Conservation (phyloP, 768 basidiomycete genomes). For the Rhizopogon roseolus region DNA sequence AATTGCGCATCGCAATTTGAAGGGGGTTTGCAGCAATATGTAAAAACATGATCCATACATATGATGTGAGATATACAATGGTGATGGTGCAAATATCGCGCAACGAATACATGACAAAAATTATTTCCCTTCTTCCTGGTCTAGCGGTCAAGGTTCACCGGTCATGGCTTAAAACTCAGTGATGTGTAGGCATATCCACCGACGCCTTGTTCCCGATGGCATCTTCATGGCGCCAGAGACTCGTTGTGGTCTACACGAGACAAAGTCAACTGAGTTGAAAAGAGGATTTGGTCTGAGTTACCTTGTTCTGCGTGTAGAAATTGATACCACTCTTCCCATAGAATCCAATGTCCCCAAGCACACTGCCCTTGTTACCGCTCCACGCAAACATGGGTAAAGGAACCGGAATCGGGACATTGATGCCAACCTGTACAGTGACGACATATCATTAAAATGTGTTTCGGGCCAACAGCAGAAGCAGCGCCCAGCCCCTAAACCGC, state of each 20-base stretch:
- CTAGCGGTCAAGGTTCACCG: background rate
- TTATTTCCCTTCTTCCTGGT: background rate
- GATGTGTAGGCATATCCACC: slow-evolving; percentile 70
- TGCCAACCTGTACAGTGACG: slow-evolving; percentile 48
- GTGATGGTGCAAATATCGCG: background rate
- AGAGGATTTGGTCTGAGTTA: slow-evolving; percentile 14
- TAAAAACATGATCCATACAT: background rate
- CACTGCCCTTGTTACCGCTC: slow-evolving; percentile 91
- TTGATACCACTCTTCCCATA: slow-evolving; percentile 91
- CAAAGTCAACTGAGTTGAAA: slow-evolving; percentile 1
- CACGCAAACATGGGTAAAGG: slow-evolving; percentile 94
- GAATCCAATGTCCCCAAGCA: slow-evolving; percentile 83
- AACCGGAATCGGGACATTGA: slow-evolving; percentile 92
- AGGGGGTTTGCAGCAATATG: slow-evolving; percentile 4
- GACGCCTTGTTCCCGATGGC: slow-evolving; percentile 76
- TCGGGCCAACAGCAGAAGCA: background rate
- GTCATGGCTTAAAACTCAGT: background rate
- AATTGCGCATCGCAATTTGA: background rate
- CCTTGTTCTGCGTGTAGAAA: slow-evolving; percentile 97
- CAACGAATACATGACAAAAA: background rate
- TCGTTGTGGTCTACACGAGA: slow-evolving; percentile 71
- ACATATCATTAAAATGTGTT: background rate
- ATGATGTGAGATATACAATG: background rate
- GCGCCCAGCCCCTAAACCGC: background rate
- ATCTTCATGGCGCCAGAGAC: slow-evolving; percentile 88